Base-by-base conservation (phyloP, 2,329 filamentous ascomycete species). In the Neurospora crassa region DNA sequence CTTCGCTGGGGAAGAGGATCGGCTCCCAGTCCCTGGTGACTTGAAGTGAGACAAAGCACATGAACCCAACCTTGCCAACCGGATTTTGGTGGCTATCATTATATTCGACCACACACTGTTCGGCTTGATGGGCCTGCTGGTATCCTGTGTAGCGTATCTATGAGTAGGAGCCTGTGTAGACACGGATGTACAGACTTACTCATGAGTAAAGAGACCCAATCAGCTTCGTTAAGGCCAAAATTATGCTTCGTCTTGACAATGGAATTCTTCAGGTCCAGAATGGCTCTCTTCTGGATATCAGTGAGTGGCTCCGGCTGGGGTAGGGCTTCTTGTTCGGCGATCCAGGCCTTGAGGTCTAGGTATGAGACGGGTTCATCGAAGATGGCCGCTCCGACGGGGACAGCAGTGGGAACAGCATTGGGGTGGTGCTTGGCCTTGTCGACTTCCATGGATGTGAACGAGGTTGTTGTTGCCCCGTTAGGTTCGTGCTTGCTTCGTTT, bases 131-230 rank as follows among this genome's bases (percentile, higher is more conserved):
- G 45, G 67, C 42, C 12, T 69, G n/a, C 43, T 40, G 3, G 40
- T 53, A 74, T 7, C 41, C 73, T 75, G 72, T 67, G 53, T 67
- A 16, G 12, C 41, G 47, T 18, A 24, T 53, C 68, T 43, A 45
- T 20, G 69, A 68, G 67, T 18, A 37, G 18, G 16, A 69, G 8
- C 68, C n/a, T 7, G 53, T 43, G 70, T 8, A 34, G 14, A n/a
- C 29, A 40, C 40, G n/a, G 70, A 41, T n/a, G 67, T 29, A 42
- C 41, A 16, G 10, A 76, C 79, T 73, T 74, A 81, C 83, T 75
- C 68, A 78, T 76, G 14, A 85, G 74, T 6, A 79, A 29, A n/a
- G 81, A 79, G 41, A 84, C 69, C 79, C 81, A 84, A 76, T 85
- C 81, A 0, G 68, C 73, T 0, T 78, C 73, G 1, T 72, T 78